Evolutionary conservation across 2,329 filamentous ascomycete genomes (phyloP).

Genomic region (Stemphylium beticola): DNA sequence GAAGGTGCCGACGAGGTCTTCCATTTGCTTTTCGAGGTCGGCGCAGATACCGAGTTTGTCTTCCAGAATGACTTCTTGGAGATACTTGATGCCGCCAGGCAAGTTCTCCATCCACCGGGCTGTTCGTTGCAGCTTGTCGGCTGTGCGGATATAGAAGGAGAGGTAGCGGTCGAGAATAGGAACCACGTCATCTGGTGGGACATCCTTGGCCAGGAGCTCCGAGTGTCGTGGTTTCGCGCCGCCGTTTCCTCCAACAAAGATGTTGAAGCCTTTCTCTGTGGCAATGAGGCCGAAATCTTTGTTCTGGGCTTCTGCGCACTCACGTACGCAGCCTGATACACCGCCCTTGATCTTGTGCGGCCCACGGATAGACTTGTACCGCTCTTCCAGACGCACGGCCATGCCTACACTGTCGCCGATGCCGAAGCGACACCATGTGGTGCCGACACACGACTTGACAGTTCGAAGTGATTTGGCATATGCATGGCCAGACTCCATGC

Average conservation of each 20-base stretch:
- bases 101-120: constrained; percentile 86
- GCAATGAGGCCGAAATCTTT: constrained; percentile 95
- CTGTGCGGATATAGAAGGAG: constrained; percentile 92
- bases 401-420: constrained; percentile 90
- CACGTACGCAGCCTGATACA: constrained; percentile 88
- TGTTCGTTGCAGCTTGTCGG: constrained; percentile 87
- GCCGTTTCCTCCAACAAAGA: constrained; percentile 89
- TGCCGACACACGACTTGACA: constrained; percentile 90
- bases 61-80: constrained; percentile 80
- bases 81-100: constrained; percentile 82
- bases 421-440: constrained; percentile 88
- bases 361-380: constrained; percentile 88
- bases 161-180: constrained; percentile 87
- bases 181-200: constrained; percentile 80
- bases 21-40: constrained; percentile 86
- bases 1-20: constrained; percentile 79
- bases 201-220: constrained; percentile 84
- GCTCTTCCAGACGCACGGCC: constrained; percentile 84
- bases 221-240: constrained; percentile 84
- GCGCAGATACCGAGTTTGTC: constrained; percentile 87
- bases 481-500: constrained; percentile 89
- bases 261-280: constrained; percentile 91
- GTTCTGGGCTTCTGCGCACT: constrained; percentile 90
- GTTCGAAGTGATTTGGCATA: constrained; percentile 89
- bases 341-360: constrained; percentile 93